Percentiles rank a stretch among this genome's conserved stretches.
Evolutionary conservation across 2,329 filamentous ascomycete species (phyloP).

Genomic region (Verticillium longisporum): DNA sequence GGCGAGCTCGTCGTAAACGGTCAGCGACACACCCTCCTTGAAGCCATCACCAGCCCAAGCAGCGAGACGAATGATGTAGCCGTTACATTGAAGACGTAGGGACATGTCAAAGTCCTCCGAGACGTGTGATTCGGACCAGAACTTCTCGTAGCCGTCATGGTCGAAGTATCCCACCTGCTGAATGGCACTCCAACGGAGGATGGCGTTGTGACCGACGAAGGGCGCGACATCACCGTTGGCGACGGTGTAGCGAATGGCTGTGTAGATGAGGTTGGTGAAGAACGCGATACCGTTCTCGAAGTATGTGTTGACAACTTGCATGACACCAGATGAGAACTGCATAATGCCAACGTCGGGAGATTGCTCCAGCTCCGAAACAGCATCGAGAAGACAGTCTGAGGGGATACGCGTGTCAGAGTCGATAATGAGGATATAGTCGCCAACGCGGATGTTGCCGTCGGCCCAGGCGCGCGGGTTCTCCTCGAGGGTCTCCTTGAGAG

Average conservation of each 20-base stretch:
- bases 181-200: conserved; percentile 68
- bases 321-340: conserved; percentile 71
- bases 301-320: conserved; percentile 70
- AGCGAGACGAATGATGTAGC: conserved; percentile 67
- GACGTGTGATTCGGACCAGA: conserved; percentile 75
- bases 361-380: conserved; percentile 75
- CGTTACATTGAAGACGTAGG: conserved; percentile 63
- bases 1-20: conserved; percentile 76
- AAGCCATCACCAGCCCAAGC: conserved; percentile 71
- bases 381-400: conserved; percentile 69
- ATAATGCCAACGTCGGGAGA: conserved; percentile 73
- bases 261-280: conserved; percentile 70
- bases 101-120: conserved; percentile 82
- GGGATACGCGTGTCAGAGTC: conserved; percentile 77
- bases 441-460: conserved; percentile 78
- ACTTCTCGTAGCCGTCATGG: conserved; percentile 68
- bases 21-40: conserved; percentile 77
- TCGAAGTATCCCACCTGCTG: conserved; percentile 67
- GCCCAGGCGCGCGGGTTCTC: conserved; percentile 69
- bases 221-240: conserved; percentile 71
- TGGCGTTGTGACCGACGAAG: conserved; percentile 75
- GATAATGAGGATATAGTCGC: conserved; percentile 75
- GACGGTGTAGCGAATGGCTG: conserved; percentile 70
- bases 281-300: conserved; percentile 66
- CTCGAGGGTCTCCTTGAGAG: conserved; percentile 59